phyloP scores from a whole-genome alignment of 2,329 filamentous ascomycete species.

The Cladosporium sp. region DNA sequence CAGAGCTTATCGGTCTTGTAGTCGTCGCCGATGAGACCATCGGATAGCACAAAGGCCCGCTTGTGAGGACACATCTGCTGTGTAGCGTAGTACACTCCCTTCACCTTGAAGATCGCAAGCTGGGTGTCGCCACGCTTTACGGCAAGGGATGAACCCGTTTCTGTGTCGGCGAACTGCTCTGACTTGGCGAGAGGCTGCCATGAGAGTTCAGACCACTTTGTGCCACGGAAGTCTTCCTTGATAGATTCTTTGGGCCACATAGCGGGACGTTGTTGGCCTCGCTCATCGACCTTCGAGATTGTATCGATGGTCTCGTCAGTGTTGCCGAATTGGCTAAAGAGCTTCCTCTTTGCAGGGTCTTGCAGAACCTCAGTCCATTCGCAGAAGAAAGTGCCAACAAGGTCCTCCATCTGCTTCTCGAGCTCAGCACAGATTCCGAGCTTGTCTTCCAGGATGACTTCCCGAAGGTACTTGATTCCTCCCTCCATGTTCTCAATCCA shows the following conservation, averaged over 20 bases:
- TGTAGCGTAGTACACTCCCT: constrained; percentile 74
- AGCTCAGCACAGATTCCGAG: constrained; percentile 80
- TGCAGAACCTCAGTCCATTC: constrained; percentile 84
- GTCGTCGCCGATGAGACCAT: constrained; percentile 75
- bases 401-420: constrained; percentile 80
- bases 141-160: constrained; percentile 70
- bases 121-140: constrained; percentile 87
- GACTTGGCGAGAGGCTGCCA: constrained; percentile 80
- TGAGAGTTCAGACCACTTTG: constrained; percentile 60
- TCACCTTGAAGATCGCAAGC: constrained; percentile 79
- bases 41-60: constrained; percentile 81
- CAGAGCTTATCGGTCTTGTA: constrained; percentile 61
- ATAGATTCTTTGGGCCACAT: constrained; percentile 70
- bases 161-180: constrained; percentile 63
- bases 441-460: constrained; percentile 80
- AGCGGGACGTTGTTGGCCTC: constrained; percentile 68
- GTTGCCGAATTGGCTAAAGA: constrained; percentile 82
- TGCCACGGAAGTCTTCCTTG: constrained; percentile 68
- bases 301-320: constrained; percentile 63
- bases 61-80: constrained; percentile 97
- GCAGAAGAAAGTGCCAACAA: constrained; percentile 81
- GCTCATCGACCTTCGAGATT: constrained; percentile 68
- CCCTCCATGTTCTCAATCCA: constrained; percentile 84
- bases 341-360: constrained; percentile 60
- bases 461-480: constrained; percentile 75